These are phyloP conservation scores for Eustoma russellianum DNA, from an alignment of 257 asterid genomes.

Conservation along the genomic window DNA sequence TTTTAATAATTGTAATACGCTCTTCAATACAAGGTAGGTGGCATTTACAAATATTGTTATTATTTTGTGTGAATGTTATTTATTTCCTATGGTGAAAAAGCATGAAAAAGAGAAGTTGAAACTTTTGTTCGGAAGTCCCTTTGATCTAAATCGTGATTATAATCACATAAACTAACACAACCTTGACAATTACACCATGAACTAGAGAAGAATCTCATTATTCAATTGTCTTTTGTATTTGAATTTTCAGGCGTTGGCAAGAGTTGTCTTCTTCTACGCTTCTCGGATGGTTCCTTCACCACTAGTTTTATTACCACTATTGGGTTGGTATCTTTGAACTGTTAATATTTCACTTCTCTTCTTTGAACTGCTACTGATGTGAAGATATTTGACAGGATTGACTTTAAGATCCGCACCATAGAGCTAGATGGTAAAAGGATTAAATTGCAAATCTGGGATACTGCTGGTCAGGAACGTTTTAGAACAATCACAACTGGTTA, in stretches of 20 bases:
- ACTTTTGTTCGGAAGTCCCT: no score
- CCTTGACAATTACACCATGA: no score
- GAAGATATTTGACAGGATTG: constrained; percentile 18
- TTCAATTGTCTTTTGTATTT: not conserved
- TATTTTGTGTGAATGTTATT: no score
- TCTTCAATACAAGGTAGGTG: no score
- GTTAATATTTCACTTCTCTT: not conserved
- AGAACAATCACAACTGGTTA: constrained; percentile 38
- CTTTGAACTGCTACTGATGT: constrained; percentile 5
- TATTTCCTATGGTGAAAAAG: no score
- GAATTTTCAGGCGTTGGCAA: constrained; percentile 50
- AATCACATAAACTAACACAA: no score
- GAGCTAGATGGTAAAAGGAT: constrained; percentile 32
- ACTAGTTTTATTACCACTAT: constrained; percentile 87
- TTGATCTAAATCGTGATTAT: no score
- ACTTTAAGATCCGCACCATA: constrained; percentile 34
- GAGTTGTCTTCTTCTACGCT: constrained; percentile 97
- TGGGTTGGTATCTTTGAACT: constrained; percentile 15
- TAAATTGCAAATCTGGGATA: constrained; percentile 31
- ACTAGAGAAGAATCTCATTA: no score
- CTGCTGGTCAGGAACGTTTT: constrained; percentile 36
- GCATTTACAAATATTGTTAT: no score
- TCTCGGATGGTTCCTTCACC: constrained; percentile 97
- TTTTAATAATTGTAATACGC: no score
- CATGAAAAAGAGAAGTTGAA: no score